Conservation (phyloP, 2,329 filamentous ascomycete species). For the Fusarium verticillioides region DNA sequence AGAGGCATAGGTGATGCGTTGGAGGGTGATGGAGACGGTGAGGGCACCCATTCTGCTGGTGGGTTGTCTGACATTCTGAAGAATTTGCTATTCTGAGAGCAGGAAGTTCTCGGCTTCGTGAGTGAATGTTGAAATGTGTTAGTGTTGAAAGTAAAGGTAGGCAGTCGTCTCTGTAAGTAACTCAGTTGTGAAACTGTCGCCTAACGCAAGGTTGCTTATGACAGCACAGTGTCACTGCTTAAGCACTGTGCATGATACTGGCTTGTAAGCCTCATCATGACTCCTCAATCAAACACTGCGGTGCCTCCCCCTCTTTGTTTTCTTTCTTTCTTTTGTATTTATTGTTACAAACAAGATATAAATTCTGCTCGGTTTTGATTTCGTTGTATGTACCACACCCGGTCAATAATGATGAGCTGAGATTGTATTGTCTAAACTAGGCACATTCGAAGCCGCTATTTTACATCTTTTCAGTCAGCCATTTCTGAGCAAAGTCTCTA, state of each 20-base stretch:
- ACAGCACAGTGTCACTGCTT: slow-evolving; percentile 25
- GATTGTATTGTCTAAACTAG: slow-evolving; percentile 7
- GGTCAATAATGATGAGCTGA: slow-evolving; percentile 17
- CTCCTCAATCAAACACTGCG: not conserved
- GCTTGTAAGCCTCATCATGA: slow-evolving; percentile 1
- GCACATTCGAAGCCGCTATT: not conserved
- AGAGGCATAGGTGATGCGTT: slow-evolving; percentile 50
- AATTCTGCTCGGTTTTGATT: not conserved
- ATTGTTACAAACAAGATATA: not conserved
- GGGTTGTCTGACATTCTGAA: slow-evolving; percentile 26
- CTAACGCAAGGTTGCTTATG: slow-evolving; percentile 27
- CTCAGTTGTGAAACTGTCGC: slow-evolving; percentile 28
- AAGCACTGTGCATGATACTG: not conserved
- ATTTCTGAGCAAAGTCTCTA: not conserved
- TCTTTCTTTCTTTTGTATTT: too few species aligned
- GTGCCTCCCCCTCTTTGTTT: too few species aligned
- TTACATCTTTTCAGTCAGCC: not conserved
- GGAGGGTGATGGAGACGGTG: slow-evolving; percentile 35
- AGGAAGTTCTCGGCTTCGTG: not conserved
- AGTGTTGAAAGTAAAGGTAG: not conserved
- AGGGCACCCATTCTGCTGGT: slow-evolving; percentile 13
- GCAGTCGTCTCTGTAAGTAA: not conserved
- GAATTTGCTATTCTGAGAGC: not conserved
- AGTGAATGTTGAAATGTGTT: not conserved
- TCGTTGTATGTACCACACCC: not conserved